These are phyloP conservation scores for Ziziphus jujuba DNA, from an alignment of 306 rosid genomes.

Conservation along the genomic window DNA sequence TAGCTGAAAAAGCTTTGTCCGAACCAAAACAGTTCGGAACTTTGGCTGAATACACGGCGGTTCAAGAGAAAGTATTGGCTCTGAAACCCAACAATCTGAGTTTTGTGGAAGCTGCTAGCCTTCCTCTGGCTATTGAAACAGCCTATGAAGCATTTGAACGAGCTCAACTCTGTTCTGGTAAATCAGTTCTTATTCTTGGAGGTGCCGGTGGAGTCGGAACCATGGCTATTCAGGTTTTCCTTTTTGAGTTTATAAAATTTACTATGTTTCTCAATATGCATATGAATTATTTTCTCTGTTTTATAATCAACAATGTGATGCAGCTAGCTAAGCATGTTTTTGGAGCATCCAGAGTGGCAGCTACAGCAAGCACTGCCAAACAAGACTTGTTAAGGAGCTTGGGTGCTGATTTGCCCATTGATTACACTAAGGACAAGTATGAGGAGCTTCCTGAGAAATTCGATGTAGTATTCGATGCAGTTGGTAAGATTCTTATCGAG, in stretches of 20 bases:
- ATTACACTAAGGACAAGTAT: constrained; percentile 57
- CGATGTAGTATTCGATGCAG: no score
- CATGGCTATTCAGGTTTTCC: constrained; percentile 61
- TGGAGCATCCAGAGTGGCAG: constrained; percentile 66
- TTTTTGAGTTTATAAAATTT: no score
- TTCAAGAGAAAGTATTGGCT: constrained; percentile 59
- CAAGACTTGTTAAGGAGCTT: constrained; percentile 49
- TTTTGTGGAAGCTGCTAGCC: constrained; percentile 64
- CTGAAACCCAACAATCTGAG: constrained; percentile 62
- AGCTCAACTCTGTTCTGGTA: constrained; percentile 39
- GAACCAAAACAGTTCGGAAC: constrained; percentile 46
- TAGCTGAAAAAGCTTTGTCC: constrained; percentile 39
- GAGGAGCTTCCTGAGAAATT: constrained; percentile 63
- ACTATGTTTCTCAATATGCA: no score
- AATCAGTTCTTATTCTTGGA: constrained; percentile 72
- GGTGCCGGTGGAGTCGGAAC: constrained; percentile 85
- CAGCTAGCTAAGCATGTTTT: constrained; percentile 70
- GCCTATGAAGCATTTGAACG: constrained; percentile 68
- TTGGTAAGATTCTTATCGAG: constrained; percentile 41
- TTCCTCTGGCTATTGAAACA: constrained; percentile 54
- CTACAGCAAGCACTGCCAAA: constrained; percentile 65
- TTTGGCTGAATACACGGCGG: constrained; percentile 71
- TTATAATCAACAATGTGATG: background rate
- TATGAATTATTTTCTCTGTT: no score
- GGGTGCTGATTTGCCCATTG: constrained; percentile 62